phyloP scores from a whole-genome alignment of 2,329 filamentous ascomycete genomes.

The Exserohilum rostratum region DNA sequence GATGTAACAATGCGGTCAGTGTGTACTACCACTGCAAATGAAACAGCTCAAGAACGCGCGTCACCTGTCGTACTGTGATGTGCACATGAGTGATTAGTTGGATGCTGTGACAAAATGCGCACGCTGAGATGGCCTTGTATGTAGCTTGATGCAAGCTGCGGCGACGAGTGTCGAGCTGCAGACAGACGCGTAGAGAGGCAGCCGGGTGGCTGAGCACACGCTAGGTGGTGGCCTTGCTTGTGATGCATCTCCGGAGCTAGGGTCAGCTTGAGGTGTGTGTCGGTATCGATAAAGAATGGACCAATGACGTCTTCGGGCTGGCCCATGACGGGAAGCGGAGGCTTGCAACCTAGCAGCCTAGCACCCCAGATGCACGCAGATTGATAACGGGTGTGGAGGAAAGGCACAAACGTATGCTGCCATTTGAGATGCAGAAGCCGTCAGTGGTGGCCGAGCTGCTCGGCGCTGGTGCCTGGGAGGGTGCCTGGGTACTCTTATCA shows the following conservation, averaged over 20 bases:
- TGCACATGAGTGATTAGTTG: background rate
- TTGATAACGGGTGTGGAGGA: constrained; percentile 4
- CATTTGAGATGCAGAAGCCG: background rate
- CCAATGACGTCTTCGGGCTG: constrained; percentile 16
- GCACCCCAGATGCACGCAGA: constrained; percentile 1
- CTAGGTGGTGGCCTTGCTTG: background rate
- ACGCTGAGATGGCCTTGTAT: background rate
- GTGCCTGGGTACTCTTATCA: constrained; percentile 23
- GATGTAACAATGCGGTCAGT: constrained; percentile 9
- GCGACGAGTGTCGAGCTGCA: too few species aligned
- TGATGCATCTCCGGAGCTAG: background rate
- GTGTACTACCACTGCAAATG: constrained; percentile 20
- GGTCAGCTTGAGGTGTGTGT: constrained; percentile 1
- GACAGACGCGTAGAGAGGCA: constrained; percentile 4
- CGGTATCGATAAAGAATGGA: constrained; percentile 12
- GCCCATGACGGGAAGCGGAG: background rate
- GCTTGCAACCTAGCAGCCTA: constrained; percentile 3
- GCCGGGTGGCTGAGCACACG: background rate
- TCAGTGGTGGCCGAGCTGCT: background rate
- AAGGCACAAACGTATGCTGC: background rate
- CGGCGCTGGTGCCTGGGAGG: constrained; percentile 11
- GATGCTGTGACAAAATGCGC: background rate
- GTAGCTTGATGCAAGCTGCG: background rate
- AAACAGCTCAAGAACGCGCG: background rate
- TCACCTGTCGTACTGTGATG: background rate